Evolutionary conservation across 176 grass and related monocot species (phyloP).

Genomic region (Ensete ventricosum): DNA sequence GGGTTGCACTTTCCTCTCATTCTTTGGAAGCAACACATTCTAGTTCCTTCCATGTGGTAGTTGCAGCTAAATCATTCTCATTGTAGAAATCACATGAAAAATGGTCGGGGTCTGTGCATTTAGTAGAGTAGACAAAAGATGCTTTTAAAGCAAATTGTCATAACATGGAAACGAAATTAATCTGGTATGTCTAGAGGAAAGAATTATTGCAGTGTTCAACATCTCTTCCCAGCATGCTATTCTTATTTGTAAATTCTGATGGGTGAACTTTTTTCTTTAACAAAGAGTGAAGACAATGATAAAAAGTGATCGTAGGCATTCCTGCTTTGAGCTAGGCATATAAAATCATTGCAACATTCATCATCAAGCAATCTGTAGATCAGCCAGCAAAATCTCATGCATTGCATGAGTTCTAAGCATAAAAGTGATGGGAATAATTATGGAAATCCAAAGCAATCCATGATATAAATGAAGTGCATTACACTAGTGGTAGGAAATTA

Average conservation of each 20-base stretch:
- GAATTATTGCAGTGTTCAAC: neutral
- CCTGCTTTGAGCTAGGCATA: neutral
- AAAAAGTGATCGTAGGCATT: neutral
- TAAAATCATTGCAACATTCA: neutral
- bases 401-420: neutral
- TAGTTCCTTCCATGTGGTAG: neutral
- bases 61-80: neutral
- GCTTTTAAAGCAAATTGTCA: neutral
- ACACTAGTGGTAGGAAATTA: neutral
- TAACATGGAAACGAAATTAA: neutral
- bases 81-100: neutral
- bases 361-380: neutral
- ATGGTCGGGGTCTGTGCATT: neutral
- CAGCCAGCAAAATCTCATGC: neutral
- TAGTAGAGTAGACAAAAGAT: neutral
- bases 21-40: neutral
- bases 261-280: neutral
- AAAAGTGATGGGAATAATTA: neutral
- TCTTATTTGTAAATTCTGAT: neutral
- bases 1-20: neutral
- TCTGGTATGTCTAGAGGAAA: neutral
- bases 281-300: neutral
- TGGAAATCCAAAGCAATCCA: neutral
- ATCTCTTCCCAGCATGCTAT: neutral
- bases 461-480: neutral